Base-by-base conservation (phyloP, 257 asterid genomes). In the Petrea volubilis region DNA sequence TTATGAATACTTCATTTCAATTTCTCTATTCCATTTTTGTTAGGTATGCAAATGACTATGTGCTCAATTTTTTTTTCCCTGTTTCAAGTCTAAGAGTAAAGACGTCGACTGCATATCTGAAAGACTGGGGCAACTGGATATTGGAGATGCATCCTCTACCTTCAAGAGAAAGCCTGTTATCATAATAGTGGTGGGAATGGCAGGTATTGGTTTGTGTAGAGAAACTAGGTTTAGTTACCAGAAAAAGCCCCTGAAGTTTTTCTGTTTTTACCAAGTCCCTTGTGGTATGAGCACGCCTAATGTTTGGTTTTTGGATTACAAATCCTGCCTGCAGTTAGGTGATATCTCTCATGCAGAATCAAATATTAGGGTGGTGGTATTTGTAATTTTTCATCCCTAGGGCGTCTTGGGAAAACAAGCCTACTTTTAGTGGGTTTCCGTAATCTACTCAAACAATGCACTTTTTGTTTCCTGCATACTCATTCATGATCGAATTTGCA, bases 181-280 rank as follows among this genome's bases (percentile, higher is more conserved):
- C 69, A 75, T 91, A 47, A 82, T 91, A 43, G 98, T 90, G 40
- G 98, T 94, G 64, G 99, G 99, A 64, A 94, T 94, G 99, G 99
- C 99, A 85, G 99, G 99, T 94, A 73, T 17, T 46, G 65, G 52
- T 62, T 60, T 56, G 47, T 60, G 41, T 13, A 41, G n/a, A 24
- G 38, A 38, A 38, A n/a, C n/a, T n/a, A n/a, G n/a, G n/a, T n/a
- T n/a, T n/a, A n/a, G n/a, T n/a, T n/a, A n/a, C n/a, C n/a, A n/a
- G n/a, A n/a, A n/a, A n/a, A n/a, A n/a, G n/a, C n/a, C n/a, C n/a
- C n/a, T n/a, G n/a, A n/a, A n/a, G n/a, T n/a, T n/a, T n/a, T n/a
- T n/a, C n/a, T n/a, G n/a, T n/a, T n/a, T n/a, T n/a, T n/a, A n/a
- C n/a, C n/a, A n/a, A n/a, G n/a, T n/a, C n/a, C n/a, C n/a, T n/a